Base-by-base conservation (phyloP, 179 eudicot genomes). In the Heliamphora ciliata region DNA sequence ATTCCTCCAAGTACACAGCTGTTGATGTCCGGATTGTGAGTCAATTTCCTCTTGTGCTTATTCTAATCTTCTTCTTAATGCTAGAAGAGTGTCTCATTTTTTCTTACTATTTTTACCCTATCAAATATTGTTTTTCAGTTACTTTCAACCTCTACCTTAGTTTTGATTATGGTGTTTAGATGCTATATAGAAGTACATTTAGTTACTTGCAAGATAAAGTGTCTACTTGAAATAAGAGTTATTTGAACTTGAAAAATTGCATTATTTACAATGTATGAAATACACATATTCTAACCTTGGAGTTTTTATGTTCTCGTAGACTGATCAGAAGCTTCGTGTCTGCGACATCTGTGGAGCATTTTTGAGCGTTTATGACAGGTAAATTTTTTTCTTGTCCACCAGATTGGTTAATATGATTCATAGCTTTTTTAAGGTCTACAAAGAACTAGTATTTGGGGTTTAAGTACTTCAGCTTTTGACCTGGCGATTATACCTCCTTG, bases 311-410 rank as follows among this genome's bases (percentile, higher is more conserved):
- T 72, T 78, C 84, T 54, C 80, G 79, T 90, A 96, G 99, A 96
- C 99, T 86, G 98, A 96, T 91, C 98, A 96, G 90, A 96, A 96
- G 91, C 89, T 96, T 72, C 99, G 99, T 83, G 99, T 96, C 74
- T 96, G 99, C 83, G 97, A 96, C 89, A 96, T 96, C 66, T 96
- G 99, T 89, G 99, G 99, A 85, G 98, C 99, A 78, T 96, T 96
- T 83, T 86, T 96, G 88, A 96, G 99, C 87, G 98, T 96, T 76
- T 96, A 96, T 85, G 99, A 96, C 93, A 96, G 93, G 99, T 96
- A 90, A 83, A 75, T 24, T 69, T 73, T 78, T 31, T 17, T 61
- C 47, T 24, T 77, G 48, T 80, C 24, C 67, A 72, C 80, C 6
- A 24, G n/a, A 13, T 48, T 66, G 1, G 56, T 4, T 52, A 5